phyloP scores from a whole-genome alignment of 768 basidiomycete genomes.

The Hygrocybe punicea region DNA sequence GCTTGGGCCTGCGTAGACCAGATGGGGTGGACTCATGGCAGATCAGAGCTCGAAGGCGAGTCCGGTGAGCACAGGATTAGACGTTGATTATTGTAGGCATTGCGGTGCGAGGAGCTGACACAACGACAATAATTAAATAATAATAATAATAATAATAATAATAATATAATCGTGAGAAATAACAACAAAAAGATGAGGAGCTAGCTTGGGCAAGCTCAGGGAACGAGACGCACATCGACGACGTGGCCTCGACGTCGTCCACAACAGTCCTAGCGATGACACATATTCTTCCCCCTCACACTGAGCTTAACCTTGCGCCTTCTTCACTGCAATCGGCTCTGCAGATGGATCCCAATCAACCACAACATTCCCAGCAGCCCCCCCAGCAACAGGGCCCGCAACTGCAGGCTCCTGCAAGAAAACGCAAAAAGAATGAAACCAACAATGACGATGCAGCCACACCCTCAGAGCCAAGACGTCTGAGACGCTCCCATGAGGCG shows the following conservation, averaged over 20 bases:
- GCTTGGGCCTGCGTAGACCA: not conserved
- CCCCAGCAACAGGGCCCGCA: slow-evolving; percentile 32
- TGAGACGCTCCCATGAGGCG: slow-evolving; percentile 86
- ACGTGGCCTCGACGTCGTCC: not conserved
- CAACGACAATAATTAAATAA: not conserved
- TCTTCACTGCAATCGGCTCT: slow-evolving; percentile 15
- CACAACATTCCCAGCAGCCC: slow-evolving; percentile 44
- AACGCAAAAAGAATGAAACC: slow-evolving; percentile 55
- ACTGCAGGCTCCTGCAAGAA: slow-evolving; percentile 40
- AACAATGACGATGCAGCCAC: slow-evolving; percentile 52
- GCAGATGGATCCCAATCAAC: slow-evolving; percentile 66
- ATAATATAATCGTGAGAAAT: slow-evolving; percentile 1
- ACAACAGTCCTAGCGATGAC: slow-evolving; percentile 1
- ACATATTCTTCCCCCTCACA: slow-evolving; percentile 6
- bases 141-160: not conserved
- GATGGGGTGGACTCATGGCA: slow-evolving; percentile 20
- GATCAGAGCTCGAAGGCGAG: too few relatives aligned
- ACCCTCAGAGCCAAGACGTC: slow-evolving; percentile 70
- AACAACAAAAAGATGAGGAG: not conserved
- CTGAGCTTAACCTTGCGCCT: slow-evolving; percentile 6
- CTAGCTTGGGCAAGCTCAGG: not conserved
- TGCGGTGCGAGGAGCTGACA: too few relatives aligned
- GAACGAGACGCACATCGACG: not conserved
- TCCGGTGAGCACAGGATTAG: too few relatives aligned
- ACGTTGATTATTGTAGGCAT: too few relatives aligned